Conservation (phyloP, 176 grass and related monocot genomes). For the Carex cristatella region DNA sequence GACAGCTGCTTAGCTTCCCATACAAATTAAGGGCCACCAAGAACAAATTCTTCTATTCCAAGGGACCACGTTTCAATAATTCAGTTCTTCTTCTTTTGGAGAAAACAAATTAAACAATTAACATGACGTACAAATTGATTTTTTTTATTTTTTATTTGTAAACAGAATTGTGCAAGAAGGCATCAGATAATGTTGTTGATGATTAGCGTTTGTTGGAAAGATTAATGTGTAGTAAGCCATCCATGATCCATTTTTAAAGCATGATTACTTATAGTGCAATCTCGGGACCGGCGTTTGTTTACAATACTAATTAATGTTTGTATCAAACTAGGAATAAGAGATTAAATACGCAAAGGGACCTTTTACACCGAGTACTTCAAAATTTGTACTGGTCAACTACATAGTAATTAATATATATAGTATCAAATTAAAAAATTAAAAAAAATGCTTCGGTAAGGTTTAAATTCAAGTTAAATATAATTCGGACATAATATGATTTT, state of each 20-base stretch:
- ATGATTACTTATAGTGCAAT: background rate
- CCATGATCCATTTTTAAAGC: background rate
- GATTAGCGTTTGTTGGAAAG: background rate
- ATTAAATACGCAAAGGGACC: background rate
- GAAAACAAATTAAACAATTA: too few relatives aligned
- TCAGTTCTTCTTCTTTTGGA: too few relatives aligned
- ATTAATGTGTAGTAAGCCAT: background rate
- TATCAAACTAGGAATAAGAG: background rate
- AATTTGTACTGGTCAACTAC: background rate
- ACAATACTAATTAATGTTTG: background rate
- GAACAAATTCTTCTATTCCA: background rate
- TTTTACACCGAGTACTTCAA: background rate
- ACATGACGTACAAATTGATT: too few relatives aligned
- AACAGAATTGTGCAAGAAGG: background rate
- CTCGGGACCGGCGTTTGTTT: background rate
- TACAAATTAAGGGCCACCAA: background rate
- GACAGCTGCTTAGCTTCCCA: background rate
- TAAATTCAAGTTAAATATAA: too few relatives aligned
- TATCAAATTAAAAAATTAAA: too few relatives aligned
- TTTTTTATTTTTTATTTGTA: too few relatives aligned
- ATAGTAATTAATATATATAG: background rate
- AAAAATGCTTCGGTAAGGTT: too few relatives aligned
- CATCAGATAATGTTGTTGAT: background rate
- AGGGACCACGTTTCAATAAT: background rate
- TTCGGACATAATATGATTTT: too few relatives aligned